Base-by-base conservation (phyloP, 768 basidiomycete genomes). In the Paxillus involutus region DNA sequence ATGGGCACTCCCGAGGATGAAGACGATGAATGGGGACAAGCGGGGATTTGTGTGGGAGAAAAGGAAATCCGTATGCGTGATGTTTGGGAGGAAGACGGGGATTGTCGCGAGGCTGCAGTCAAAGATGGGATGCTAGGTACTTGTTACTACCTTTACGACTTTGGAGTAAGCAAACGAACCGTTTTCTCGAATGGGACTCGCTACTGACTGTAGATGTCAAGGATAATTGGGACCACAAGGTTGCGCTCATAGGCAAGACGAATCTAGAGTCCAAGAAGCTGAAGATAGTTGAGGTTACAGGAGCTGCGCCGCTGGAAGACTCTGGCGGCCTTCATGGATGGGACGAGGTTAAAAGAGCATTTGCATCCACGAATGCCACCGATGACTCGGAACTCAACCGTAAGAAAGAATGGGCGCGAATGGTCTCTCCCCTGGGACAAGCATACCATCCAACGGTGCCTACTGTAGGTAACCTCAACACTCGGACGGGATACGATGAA, bases 181-280 rank as follows among this genome's bases (percentile, higher is more conserved):
- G 26, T 24, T 42, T 29, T 26, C 33, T 24, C 8, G 8, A 2
- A 13, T 11, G 10, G 43, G n/a, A 13, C 14, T 33, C 40, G 12
- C 19, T 43, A 36, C 29, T 51, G 37, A 44, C 29, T 9, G n/a
- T 33, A 35, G 9, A 37, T 33, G 11, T 33, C 19, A 37, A 65
- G 63, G 63, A 64, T 47, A 41, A 59, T 37, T 65, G 63, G 63
- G 63, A 64, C n/a, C 63, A 62, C 24, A 36, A 56, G 29, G 45
- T 56, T 14, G 46, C 35, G 3, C 44, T 56, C 14, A 14, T 56
- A 26, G 29, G 44, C 2, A 52, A 19, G 3, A 40, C 35, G 21
- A 53, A 9, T 14, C 40, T 49, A 10, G 12, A 47, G 17, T 29
- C 17, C 11, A 47, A 48, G 17, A 45, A 46, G 42, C 40, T 56